Evolutionary conservation across 2,329 filamentous ascomycete species (phyloP).

Genomic region (Endothia cerciana): DNA sequence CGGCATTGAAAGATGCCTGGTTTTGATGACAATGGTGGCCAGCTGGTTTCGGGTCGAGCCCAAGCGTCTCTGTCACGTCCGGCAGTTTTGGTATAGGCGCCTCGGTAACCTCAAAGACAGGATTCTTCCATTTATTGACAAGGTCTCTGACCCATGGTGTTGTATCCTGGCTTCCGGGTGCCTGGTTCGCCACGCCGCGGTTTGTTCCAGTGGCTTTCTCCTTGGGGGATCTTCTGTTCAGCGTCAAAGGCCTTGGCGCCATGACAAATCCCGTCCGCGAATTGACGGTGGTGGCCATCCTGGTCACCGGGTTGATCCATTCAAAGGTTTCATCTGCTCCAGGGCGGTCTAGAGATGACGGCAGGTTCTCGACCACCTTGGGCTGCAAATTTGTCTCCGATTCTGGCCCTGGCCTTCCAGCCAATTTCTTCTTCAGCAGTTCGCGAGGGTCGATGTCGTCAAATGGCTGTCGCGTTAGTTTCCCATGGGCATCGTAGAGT

Average conservation of each 20-base stretch:
- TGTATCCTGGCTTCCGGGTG: slow-evolving; percentile 31
- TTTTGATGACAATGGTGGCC: slow-evolving; percentile 22
- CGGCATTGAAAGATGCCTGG: slow-evolving; percentile 9
- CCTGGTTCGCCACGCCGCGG: slow-evolving; percentile 17
- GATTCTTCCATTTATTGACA: slow-evolving; percentile 73
- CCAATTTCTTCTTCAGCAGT: not conserved
- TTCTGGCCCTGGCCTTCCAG: not conserved
- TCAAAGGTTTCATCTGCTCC: slow-evolving; percentile 43
- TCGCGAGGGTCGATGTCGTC: slow-evolving; percentile 37
- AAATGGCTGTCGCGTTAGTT: slow-evolving; percentile 50
- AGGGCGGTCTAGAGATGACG: not conserved
- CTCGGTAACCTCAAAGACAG: slow-evolving; percentile 65
- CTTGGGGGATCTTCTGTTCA: slow-evolving; percentile 10
- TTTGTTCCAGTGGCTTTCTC: slow-evolving; percentile 23
- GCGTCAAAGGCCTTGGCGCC: slow-evolving; percentile 19
- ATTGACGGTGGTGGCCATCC: slow-evolving; percentile 55
- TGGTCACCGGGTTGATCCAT: slow-evolving; percentile 67
- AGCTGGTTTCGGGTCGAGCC: slow-evolving; percentile 31
- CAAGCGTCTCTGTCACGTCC: slow-evolving; percentile 37
- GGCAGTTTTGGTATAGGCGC: slow-evolving; percentile 48
- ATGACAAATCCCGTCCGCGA: slow-evolving; percentile 56
- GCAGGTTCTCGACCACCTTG: not conserved
- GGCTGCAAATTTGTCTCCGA: not conserved
- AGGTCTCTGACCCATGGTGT: slow-evolving; percentile 63
- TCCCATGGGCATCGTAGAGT: slow-evolving; percentile 47